These are phyloP conservation scores for Xylariaceae sp. DNA, from an alignment of 2,329 filamentous ascomycete genomes.

Conservation along the genomic window DNA sequence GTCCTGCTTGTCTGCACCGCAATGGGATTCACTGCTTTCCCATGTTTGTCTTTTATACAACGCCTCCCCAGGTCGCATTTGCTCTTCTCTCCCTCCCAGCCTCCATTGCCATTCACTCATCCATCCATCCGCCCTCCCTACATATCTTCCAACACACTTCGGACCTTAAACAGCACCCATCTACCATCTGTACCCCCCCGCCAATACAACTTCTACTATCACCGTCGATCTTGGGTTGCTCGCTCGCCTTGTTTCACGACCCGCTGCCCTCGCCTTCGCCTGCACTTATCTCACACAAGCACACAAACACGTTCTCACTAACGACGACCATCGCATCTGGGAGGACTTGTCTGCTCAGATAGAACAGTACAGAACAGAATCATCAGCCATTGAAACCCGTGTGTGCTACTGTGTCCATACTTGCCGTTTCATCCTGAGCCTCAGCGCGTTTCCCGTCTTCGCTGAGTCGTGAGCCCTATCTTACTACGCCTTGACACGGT, in stretches of 20 bases:
- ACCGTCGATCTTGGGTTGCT: neutral
- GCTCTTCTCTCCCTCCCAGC: conserved; percentile 16
- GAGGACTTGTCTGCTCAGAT: too few species aligned
- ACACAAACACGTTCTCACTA: too few species aligned
- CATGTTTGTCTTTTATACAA: conserved; percentile 30
- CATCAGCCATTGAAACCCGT: too few species aligned
- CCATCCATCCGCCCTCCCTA: neutral
- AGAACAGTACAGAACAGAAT: too few species aligned
- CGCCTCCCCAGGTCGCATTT: conserved; percentile 22
- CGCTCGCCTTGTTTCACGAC: too few species aligned
- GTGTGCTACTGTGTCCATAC: too few species aligned
- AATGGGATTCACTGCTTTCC: conserved; percentile 34
- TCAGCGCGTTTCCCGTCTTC: neutral
- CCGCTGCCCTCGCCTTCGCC: too few species aligned
- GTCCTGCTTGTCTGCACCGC: neutral
- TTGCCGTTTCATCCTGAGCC: too few species aligned
- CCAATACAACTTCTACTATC: neutral
- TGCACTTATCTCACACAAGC: too few species aligned
- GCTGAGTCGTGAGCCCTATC: neutral
- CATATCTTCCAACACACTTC: conserved; percentile 8
- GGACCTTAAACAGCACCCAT: conserved; percentile 4
- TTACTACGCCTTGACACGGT: too few species aligned
- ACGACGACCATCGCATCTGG: too few species aligned
- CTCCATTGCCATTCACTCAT: neutral
- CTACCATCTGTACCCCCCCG: neutral